Conservation (phyloP, 768 basidiomycete genomes). For the Psilocybe cyanescens region DNA sequence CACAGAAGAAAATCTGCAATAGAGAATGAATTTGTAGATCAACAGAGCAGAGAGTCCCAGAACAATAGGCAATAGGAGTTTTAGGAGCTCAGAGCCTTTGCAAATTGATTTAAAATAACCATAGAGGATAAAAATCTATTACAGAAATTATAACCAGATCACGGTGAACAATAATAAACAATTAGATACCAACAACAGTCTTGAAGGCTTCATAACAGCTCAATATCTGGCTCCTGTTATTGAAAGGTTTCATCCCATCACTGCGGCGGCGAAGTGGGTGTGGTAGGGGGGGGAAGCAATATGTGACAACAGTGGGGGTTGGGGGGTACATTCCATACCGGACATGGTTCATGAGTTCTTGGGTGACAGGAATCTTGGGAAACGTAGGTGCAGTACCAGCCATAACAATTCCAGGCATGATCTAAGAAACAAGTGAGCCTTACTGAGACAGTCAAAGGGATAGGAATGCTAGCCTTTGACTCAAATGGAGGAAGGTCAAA, state of each 20-base stretch:
- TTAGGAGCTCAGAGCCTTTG: no score
- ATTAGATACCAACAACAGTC: background rate
- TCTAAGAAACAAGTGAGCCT: conserved; percentile 10
- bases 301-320: conserved; percentile 17
- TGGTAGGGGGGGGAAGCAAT: conserved; percentile 19
- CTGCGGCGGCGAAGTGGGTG: conserved; percentile 21
- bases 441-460: conserved; percentile 4
- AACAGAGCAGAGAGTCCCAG: no score
- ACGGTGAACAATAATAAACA: no score
- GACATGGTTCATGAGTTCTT: conserved; percentile 18
- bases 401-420: conserved; percentile 36
- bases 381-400: conserved; percentile 31
- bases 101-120: no score
- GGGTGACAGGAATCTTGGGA: conserved; percentile 33
- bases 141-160: no score
- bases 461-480: no score
- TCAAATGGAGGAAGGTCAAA: no score
- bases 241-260: conserved; percentile 36
- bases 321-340: conserved; percentile 21
- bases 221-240: conserved; percentile 28
- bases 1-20: no score
- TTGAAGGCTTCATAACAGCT: conserved; percentile 38
- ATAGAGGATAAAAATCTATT: no score
- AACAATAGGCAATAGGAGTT: no score
- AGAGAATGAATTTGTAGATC: no score